A percentile compares a stretch with the other conserved stretches of the same genome.
Conservation (phyloP, 2,329 filamentous ascomycete genomes). For the Alternaria novae-zelandiae region DNA sequence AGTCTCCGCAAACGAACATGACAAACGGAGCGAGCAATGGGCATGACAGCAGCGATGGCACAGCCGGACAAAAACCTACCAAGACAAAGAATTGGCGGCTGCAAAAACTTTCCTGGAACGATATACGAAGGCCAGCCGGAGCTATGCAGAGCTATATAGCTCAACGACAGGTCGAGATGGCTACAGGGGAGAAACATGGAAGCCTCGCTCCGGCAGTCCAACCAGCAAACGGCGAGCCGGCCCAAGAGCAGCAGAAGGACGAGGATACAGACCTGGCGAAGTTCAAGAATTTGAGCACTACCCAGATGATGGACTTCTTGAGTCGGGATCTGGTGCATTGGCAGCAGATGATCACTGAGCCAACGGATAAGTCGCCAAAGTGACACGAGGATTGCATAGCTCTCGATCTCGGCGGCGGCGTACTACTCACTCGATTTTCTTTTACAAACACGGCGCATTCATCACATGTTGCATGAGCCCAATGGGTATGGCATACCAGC, state of each 20-base stretch:
- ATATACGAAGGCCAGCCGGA: slow-evolving; percentile 84
- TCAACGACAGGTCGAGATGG: slow-evolving; percentile 85
- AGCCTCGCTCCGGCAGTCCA: slow-evolving; percentile 35
- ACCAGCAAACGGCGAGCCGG: slow-evolving; percentile 31
- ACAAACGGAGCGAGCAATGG: slow-evolving; percentile 44
- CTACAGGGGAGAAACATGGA: slow-evolving; percentile 58
- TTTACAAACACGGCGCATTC: slow-evolving; percentile 7
- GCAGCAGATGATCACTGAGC: slow-evolving; percentile 65
- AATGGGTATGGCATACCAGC: background rate
- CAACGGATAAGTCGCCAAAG: slow-evolving; percentile 35
- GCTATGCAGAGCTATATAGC: slow-evolving; percentile 90
- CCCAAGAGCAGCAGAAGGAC: slow-evolving; percentile 47
- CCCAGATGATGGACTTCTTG: slow-evolving; percentile 90
- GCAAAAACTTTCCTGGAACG: slow-evolving; percentile 76
- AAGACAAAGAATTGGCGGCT: slow-evolving; percentile 65
- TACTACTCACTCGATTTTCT: background rate
- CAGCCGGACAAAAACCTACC: slow-evolving; percentile 63
- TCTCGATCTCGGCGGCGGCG: background rate
- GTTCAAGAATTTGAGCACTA: slow-evolving; percentile 77
- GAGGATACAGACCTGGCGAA: slow-evolving; percentile 43
- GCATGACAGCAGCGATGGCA: slow-evolving; percentile 61
- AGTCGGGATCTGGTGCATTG: slow-evolving; percentile 82
- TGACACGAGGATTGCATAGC: background rate
- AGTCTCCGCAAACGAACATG: slow-evolving; percentile 41
- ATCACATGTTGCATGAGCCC: background rate